Base-by-base conservation (phyloP, 1,284 basidiomycete genomes). In the Trichosporon faecale region DNA sequence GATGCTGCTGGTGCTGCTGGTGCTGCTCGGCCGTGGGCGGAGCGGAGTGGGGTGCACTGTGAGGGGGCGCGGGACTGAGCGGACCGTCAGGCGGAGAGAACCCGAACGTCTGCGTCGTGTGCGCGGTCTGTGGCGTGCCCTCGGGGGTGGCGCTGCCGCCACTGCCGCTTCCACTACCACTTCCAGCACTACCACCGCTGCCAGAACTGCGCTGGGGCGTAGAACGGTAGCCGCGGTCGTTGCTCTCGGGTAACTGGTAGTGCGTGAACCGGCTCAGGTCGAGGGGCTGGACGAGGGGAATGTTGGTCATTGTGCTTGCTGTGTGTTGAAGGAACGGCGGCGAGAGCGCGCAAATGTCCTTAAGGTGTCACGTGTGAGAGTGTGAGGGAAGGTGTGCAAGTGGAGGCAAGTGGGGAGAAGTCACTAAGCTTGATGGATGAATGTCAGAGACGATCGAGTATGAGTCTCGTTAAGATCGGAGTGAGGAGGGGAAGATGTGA, bases 281-380 rank as follows among this genome's bases (percentile, higher is more conserved):
- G 18, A 68, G 55, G 21, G 64, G 66, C 25, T 65, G 70, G 21
- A 61, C 27, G 37, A 71, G 64, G n/a, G 70, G 70, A 21, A 71
- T 35, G 37, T 49, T 57, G 61, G 70, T 44, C 70, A 71, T 71
- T 18, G 27, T 61, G 57, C 16, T 52, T 31, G 57, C 29, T n/a
- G 18, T 31, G 11, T 31, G 57, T 31, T 11, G 16, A 27, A 61
- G 14, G 23, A 31, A 23, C 14, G 27, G 57, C 18, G 29, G 16
- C 25, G 55, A 57, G 21, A 60, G 12, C 35, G 35, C 11, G 16
- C 29, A 18, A 31, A 16, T 61, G 27, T 31, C 29, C 27, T 31
- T 18, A 16, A 18, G 57, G 29, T 31, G 31, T 33, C 29, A 61
- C 57, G 57, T 31, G 57, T 31, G 57, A 60, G 55, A 7, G 27